These are phyloP conservation scores for Exophiala calicioides DNA, from an alignment of 2,329 filamentous ascomycete species.

Conservation along the genomic window DNA sequence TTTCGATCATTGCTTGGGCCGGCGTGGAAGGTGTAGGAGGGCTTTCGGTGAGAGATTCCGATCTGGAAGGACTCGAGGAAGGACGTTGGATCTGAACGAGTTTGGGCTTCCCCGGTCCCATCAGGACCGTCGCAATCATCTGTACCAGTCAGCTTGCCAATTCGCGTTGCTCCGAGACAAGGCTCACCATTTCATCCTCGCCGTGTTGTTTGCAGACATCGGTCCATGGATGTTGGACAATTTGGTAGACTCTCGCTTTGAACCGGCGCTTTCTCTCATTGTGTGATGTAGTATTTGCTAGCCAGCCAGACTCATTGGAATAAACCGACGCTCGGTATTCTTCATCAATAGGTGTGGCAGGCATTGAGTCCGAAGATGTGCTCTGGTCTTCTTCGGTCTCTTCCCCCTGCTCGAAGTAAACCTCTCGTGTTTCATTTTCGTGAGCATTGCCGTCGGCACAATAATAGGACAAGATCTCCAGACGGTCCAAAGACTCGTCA, in stretches of 20 bases:
- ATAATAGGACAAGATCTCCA: constrained; percentile 29
- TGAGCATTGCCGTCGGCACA: constrained; percentile 9
- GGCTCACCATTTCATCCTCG: constrained; percentile 20
- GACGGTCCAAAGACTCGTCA: constrained; percentile 21
- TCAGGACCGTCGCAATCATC: constrained; percentile 28
- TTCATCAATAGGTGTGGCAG: constrained; percentile 17
- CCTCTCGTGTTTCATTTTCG: background rate
- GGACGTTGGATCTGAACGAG: constrained; percentile 30
- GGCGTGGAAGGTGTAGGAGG: constrained; percentile 18
- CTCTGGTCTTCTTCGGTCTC: constrained; percentile 14
- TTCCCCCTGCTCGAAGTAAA: background rate
- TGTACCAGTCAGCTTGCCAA: constrained; percentile 3
- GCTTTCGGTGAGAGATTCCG: constrained; percentile 1
- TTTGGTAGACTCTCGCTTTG: constrained; percentile 25
- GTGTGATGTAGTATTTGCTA: constrained; percentile 24
- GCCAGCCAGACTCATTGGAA: constrained; percentile 27
- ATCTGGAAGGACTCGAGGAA: constrained; percentile 9
- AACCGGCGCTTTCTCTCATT: constrained; percentile 18
- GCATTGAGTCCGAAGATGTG: constrained; percentile 15
- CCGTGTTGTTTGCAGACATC: background rate
- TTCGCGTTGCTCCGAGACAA: background rate
- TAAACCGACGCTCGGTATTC: constrained; percentile 1
- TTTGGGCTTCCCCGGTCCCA: constrained; percentile 29
- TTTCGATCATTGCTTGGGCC: constrained; percentile 12
- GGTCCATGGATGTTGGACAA: constrained; percentile 21